Conservation (phyloP, 2,329 filamentous ascomycete genomes). For the Sphaerulina musiva region DNA sequence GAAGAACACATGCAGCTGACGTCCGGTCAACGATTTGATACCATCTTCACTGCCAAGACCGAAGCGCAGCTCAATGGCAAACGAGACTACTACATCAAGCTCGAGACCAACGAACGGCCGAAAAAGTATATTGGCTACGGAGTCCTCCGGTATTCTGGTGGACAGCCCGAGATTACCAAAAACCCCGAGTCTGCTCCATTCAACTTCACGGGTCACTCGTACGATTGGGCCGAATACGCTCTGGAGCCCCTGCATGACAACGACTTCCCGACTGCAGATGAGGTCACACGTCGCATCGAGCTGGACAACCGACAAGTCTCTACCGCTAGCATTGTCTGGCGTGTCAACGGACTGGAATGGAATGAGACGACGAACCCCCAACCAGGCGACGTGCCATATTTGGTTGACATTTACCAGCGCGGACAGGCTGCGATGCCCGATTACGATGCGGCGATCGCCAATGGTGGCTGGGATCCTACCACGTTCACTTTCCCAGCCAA, state of each 20-base stretch:
- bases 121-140: conserved; percentile 44
- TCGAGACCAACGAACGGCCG: conserved; percentile 48
- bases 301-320: conserved; percentile 27
- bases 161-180: conserved; percentile 14
- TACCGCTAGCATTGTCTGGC: conserved; percentile 19
- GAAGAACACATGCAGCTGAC: conserved; percentile 51
- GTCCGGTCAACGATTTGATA: conserved; percentile 56
- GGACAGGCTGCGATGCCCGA: conserved; percentile 45
- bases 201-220: conserved; percentile 30
- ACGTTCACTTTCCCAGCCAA: conserved; percentile 48
- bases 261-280: conserved; percentile 32
- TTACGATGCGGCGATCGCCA: conserved; percentile 45
- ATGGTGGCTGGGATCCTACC: conserved; percentile 50
- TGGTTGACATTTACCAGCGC: conserved; percentile 49
- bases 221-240: conserved; percentile 37
- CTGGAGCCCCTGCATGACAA: conserved; percentile 32
- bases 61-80: conserved; percentile 39
- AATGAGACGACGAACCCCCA: conserved; percentile 20
- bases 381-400: conserved; percentile 39
- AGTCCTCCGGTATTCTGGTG: conserved; percentile 41
- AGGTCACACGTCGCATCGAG: conserved; percentile 34
- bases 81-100: conserved; percentile 42
- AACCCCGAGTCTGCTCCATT: conserved; percentile 26
- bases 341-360: conserved; percentile 21
- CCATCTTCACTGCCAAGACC: conserved; percentile 50